phyloP scores from a whole-genome alignment of 139 green algal species.

The Tetradesmus obliquus region DNA sequence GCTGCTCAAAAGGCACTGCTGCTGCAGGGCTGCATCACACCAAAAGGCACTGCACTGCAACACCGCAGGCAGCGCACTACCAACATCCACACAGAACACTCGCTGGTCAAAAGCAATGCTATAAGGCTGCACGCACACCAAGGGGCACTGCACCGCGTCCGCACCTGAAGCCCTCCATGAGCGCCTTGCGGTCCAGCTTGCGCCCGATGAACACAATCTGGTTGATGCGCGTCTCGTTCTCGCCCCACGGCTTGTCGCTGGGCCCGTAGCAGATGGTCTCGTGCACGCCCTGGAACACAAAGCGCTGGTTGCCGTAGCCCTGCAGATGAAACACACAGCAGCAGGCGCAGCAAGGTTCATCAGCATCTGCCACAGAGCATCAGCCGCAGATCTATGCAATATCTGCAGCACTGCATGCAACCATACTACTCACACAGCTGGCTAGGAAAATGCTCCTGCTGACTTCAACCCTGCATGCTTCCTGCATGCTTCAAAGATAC shows the following conservation, averaged over 20 bases:
- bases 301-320: conserved; percentile 73
- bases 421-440: too few relatives aligned
- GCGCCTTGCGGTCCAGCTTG: conserved; percentile 70
- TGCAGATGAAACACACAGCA: conserved; percentile 30
- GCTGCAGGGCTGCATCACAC: not conserved
- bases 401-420: not conserved
- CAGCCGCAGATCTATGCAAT: not conserved
- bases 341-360: not conserved
- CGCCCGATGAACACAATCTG: conserved; percentile 90
- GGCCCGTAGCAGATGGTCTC: conserved; percentile 88
- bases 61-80: not conserved
- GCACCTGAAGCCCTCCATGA: conserved; percentile 51
- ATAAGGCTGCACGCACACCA: too few relatives aligned
- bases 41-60: not conserved
- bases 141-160: not conserved
- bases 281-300: conserved; percentile 92
- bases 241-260: conserved; percentile 67
- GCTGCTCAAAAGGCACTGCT: not conserved
- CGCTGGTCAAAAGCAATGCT: too few relatives aligned
- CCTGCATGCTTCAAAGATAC: not conserved
- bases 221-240: conserved; percentile 76
- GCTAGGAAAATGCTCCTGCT: not conserved
- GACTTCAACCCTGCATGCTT: not conserved
- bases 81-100: too few relatives aligned
- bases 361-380: not conserved